Conservation (phyloP, 2,329 filamentous ascomycete genomes). For the Colletotrichum ledebouriae region DNA sequence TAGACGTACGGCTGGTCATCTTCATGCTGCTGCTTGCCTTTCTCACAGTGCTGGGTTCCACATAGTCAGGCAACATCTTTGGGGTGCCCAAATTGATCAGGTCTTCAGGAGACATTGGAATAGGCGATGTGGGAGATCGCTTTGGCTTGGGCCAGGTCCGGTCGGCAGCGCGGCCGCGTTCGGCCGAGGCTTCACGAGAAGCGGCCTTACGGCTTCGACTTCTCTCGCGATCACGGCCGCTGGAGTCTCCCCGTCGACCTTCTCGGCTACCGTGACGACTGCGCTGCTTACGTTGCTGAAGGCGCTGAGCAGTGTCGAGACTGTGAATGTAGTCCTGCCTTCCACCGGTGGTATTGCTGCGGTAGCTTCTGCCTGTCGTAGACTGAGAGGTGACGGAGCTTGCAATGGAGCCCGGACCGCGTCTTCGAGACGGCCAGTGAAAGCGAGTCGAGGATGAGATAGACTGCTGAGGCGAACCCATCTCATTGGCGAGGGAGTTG, state of each 20-base stretch:
- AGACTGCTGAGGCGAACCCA: constrained; percentile 70
- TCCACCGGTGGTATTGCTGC: constrained; percentile 64
- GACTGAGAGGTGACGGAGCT: constrained; percentile 71
- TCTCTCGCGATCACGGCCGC: constrained; percentile 58
- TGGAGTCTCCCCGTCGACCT: constrained; percentile 56
- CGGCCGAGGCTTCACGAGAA: constrained; percentile 74
- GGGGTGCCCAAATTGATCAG: constrained; percentile 72
- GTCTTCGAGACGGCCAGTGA: constrained; percentile 67
- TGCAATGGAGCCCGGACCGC: constrained; percentile 67
- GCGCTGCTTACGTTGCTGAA: constrained; percentile 66
- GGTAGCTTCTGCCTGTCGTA: constrained; percentile 63
- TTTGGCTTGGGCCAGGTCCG: constrained; percentile 81
- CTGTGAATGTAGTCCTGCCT: constrained; percentile 87
- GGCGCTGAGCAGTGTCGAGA: constrained; percentile 80
- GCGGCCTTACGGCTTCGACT: constrained; percentile 64
- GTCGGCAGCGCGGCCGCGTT: constrained; percentile 75
- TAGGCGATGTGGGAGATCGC: constrained; percentile 89
- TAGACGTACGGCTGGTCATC: constrained; percentile 62
- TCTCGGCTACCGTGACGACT: constrained; percentile 69
- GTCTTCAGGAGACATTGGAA: constrained; percentile 95
- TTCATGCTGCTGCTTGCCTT: constrained; percentile 56
- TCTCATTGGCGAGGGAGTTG: constrained; percentile 64
- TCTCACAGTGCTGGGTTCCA: constrained; percentile 60
- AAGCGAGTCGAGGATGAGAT: constrained; percentile 66
- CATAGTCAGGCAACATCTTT: constrained; percentile 47